Conservation (phyloP, 345 rosid species). For the Psidium guajava region DNA sequence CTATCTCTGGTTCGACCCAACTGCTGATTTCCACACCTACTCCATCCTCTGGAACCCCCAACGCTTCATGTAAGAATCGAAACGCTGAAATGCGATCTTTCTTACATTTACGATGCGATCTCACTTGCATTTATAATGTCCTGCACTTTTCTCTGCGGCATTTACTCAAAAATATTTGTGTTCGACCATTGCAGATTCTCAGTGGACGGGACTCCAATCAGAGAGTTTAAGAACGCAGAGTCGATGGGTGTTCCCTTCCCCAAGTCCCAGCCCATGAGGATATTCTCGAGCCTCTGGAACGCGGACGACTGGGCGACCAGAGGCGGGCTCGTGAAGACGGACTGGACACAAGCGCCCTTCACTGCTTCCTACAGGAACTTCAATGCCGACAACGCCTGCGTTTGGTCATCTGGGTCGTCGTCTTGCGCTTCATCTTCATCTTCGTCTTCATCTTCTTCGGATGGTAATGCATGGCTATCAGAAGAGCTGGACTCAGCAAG, state of each 20-base stretch:
- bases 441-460: neutral
- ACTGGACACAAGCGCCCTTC: slow-evolving; percentile 54
- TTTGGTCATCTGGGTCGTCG: slow-evolving; percentile 24
- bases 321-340: slow-evolving; percentile 50
- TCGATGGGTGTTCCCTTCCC: slow-evolving; percentile 38
- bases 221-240: slow-evolving; percentile 53
- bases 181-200: slow-evolving; percentile 20
- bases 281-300: slow-evolving; percentile 54
- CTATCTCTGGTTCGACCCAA: slow-evolving; percentile 57
- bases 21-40: slow-evolving; percentile 49
- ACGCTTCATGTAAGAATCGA: slow-evolving; percentile 21
- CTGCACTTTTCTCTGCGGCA: too few relatives aligned
- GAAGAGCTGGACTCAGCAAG: slow-evolving; percentile 21
- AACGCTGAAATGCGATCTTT: neutral
- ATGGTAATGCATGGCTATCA: slow-evolving; percentile 16
- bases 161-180: neutral
- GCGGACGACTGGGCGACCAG: slow-evolving; percentile 60
- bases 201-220: slow-evolving; percentile 47
- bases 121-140: neutral
- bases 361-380: slow-evolving; percentile 44
- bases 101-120: neutral
- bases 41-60: slow-evolving; percentile 55
- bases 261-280: slow-evolving; percentile 39
- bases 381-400: slow-evolving; percentile 29
- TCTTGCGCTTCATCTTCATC: slow-evolving; percentile 11